A percentile compares a stretch with the other conserved stretches of the same genome.
Evolutionary conservation across 2,329 filamentous ascomycete species (phyloP).

Genomic region (Didymella glomerata): DNA sequence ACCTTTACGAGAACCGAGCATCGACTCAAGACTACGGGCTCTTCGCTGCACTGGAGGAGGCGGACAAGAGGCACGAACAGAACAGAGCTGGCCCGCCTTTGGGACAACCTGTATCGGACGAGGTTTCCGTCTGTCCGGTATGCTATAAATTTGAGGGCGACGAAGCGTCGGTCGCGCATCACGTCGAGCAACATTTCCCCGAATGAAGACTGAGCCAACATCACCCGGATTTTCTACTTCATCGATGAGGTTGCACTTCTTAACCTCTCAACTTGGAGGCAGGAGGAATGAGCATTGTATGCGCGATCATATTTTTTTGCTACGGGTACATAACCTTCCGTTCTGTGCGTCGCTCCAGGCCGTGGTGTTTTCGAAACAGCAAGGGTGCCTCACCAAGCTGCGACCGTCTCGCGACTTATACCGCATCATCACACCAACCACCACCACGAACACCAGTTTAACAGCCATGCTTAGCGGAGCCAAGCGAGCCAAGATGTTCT

Average conservation of each 20-base stretch:
- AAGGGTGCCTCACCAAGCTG: slow-evolving; percentile 14
- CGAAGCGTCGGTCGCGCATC: slow-evolving; percentile 71
- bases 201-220: slow-evolving; percentile 11
- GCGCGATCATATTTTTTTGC: background rate
- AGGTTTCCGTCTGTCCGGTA: slow-evolving; percentile 65
- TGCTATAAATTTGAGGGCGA: slow-evolving; percentile 73
- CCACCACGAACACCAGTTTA: slow-evolving; percentile 6
- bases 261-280: background rate
- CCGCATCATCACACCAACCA: slow-evolving; percentile 4
- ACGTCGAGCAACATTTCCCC: slow-evolving; percentile 68
- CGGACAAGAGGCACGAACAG: slow-evolving; percentile 39
- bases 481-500: slow-evolving; percentile 26
- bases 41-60: slow-evolving; percentile 40
- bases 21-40: slow-evolving; percentile 22
- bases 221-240: background rate
- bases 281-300: background rate
- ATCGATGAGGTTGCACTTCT: background rate
- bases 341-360: slow-evolving; percentile 7
- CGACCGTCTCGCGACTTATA: slow-evolving; percentile 19
- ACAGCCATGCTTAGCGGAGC: slow-evolving; percentile 1
- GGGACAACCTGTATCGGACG: slow-evolving; percentile 23
- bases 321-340: background rate
- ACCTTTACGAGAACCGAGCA: slow-evolving; percentile 38
- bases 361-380: slow-evolving; percentile 12
- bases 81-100: slow-evolving; percentile 38